A percentile compares a stretch with the other conserved stretches of the same genome.
Conservation (phyloP, 129 eudicot genomes). For the Flaveria sonorensis region DNA sequence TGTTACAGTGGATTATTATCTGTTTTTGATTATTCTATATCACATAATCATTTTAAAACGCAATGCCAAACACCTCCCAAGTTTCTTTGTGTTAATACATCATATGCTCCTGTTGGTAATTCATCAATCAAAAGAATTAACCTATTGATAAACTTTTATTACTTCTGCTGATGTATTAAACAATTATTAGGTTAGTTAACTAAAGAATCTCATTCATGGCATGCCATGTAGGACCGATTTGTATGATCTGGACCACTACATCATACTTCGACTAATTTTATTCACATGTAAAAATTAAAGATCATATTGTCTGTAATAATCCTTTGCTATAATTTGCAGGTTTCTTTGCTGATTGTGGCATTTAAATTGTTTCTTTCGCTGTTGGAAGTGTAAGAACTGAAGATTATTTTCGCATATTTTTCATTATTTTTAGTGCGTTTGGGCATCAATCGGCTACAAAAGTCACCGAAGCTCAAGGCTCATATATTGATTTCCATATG, state of each 20-base stretch:
- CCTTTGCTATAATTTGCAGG: conserved; percentile 31
- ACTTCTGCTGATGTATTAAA: no score
- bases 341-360: conserved; percentile 20
- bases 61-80: not conserved
- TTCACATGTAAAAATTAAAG: not conserved
- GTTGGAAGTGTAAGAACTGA: conserved; percentile 25
- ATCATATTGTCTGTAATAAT: not conserved
- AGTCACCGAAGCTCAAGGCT: conserved; percentile 28
- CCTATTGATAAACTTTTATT: no score
- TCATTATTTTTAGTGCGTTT: conserved; percentile 10
- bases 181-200: no score
- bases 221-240: no score
- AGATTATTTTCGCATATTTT: conserved; percentile 18
- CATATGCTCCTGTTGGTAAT: not conserved
- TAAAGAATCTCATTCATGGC: no score
- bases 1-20: no score
- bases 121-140: no score
- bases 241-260: no score
- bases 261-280: no score
- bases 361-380: conserved; percentile 19
- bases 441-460: conserved; percentile 28
- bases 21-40: not conserved
- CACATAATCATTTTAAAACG: not conserved
- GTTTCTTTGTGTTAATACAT: not conserved
- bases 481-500: conserved; percentile 14